Conservation (phyloP, 2,329 filamentous ascomycete species). For the Pezicula rhizophila region DNA sequence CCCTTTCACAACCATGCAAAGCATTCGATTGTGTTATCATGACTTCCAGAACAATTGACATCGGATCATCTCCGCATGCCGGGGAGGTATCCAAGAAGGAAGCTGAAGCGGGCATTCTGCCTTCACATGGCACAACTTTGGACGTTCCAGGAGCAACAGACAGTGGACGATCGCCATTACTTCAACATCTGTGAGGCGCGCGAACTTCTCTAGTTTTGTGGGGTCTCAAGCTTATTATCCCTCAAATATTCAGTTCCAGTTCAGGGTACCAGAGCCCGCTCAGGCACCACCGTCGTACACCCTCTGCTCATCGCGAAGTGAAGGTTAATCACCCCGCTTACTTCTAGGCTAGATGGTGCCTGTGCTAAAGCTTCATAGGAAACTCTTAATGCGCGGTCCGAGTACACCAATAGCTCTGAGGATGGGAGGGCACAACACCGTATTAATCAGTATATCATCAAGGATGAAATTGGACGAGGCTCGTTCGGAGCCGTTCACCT, state of each 20-base stretch:
- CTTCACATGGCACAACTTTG: slow-evolving; percentile 40
- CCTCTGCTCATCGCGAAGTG: slow-evolving; percentile 53
- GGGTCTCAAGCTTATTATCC: neutral
- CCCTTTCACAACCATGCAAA: slow-evolving; percentile 6
- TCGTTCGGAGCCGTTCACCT: slow-evolving; percentile 93
- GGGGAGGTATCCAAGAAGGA: slow-evolving; percentile 21
- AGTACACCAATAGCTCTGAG: slow-evolving; percentile 78
- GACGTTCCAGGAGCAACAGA: slow-evolving; percentile 36
- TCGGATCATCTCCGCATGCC: slow-evolving; percentile 11
- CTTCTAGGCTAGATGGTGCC: neutral
- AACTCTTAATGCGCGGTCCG: slow-evolving; percentile 83
- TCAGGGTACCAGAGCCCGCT: slow-evolving; percentile 47
- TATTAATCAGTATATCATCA: slow-evolving; percentile 93
- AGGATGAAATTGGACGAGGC: slow-evolving; percentile 92
- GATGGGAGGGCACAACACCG: slow-evolving; percentile 76
- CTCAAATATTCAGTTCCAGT: slow-evolving; percentile 38
- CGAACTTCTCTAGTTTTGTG: slow-evolving; percentile 29
- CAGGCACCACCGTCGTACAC: slow-evolving; percentile 56
- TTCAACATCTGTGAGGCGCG: slow-evolving; percentile 22
- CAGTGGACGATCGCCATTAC: slow-evolving; percentile 31
- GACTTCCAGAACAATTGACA: slow-evolving; percentile 11
- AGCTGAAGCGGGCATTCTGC: slow-evolving; percentile 32
- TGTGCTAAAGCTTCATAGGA: slow-evolving; percentile 47
- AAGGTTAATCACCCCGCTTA: slow-evolving; percentile 40
- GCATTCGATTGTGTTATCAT: slow-evolving; percentile 8